Evolutionary conservation across 2,329 filamentous ascomycete genomes (phyloP), one percentile per base, ranked within the genome.

Genomic region (Fusarium miscanthi): DNA sequence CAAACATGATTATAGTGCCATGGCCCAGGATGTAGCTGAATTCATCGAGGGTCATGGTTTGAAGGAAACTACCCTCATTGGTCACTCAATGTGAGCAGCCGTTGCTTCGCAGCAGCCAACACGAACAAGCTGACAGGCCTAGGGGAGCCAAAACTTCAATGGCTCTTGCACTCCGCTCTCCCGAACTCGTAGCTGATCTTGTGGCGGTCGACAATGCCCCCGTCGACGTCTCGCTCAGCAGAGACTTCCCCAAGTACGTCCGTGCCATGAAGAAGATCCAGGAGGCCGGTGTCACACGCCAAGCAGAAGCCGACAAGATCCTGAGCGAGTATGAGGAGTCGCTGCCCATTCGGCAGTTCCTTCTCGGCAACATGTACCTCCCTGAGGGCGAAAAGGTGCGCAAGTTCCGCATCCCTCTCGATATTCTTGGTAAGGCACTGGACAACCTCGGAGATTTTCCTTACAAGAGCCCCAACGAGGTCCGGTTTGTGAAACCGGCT

Each of bases 111-210:
- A 25, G 13, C 17, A 43, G 17, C 14, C 21, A 25, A 23, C 10
- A 33, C 46, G 8, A 64, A 40, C 33, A 17, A 27, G 30, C 46
- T 63, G 31, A 62, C 48, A 25, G 42, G 13, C 8, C 6, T 9
- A 93, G 91, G 92, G 95, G 96, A 71, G 95, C 95, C 51, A 98
- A 98, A 85, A 91, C 92, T 4, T 94, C 94, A 76, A 98, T 98
- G 95, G 87, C 92, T 1, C 85, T 98, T 65, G 94, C 94, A 7
- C 88, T 98, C 40, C 85, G 88, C 46, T 87, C 89, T 2, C 93
- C 94, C 0, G 84, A 89, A 10, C 83, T 90, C 6, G 87, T 97
- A 65, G 85, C 87, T 21, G 89, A 92, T 75, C 84, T 98, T 57
- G 88, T 98, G 33, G 88, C 94, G 4, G 94, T 98, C 17, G 95